Base-by-base conservation (phyloP, 192 early-diverging fungal species). In the Coemansia sp. region DNA sequence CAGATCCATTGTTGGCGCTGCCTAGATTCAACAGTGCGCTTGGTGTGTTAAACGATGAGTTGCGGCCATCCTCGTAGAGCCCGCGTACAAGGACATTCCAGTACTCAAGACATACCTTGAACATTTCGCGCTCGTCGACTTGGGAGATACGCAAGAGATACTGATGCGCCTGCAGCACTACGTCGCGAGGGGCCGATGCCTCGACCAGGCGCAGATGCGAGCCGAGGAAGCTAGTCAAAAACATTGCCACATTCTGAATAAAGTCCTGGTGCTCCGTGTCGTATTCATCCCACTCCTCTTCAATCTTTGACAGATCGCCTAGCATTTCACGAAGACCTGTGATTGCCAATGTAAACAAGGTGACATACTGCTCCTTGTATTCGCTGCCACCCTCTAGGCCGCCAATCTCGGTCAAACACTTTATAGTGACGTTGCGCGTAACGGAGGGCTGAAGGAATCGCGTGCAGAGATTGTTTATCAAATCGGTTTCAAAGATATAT, bases 41-140 rank as follows among this genome's bases (percentile, higher is more conserved):
- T 3, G 75, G 49, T 43, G 63, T 66, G 69, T 57, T 74, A 52
- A 82, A 82, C 19, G 82, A 61, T n/a, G 83, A 57, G 22, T 74
- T 76, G 59, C 79, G 80, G 4, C 77, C 80, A 68, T 98, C 95
- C 63, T 97, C 95, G 77, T 94, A 98, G 32, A 99, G 80, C 66
- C 94, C 94, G 19, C 73, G 73, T 67, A 91, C 95, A 74, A 98
- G 83, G 61, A 94, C 91, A 45, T 89, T 88, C 96, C 97, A 99
- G 80, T 99, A 99, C 75, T 98, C 98, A 54, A 99, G 83, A 70
- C 94, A 96, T 42, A 95, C 91, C 84, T 98, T 98, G 87, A 98
- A 98, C 49, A 99, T 86, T 74, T 99, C 98, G 58, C 96, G 91
- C 74, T 98, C 97, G 62, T 94, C 88, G 26, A 99, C 95, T 52